These are phyloP conservation scores for Arachnomyces sp. DNA, from an alignment of 2,329 filamentous ascomycete genomes.

Conservation along the genomic window DNA sequence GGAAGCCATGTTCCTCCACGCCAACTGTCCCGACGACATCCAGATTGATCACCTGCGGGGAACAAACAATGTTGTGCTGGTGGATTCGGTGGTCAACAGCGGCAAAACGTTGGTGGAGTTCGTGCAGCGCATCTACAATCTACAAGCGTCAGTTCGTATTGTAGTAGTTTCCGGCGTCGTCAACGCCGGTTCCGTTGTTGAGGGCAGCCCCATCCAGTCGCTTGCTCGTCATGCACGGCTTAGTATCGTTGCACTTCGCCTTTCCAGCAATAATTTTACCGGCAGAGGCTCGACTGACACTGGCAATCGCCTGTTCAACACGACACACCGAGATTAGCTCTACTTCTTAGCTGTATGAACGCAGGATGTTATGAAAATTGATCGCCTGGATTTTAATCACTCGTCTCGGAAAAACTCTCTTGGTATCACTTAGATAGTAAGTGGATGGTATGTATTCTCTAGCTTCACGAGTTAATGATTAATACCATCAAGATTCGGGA, in stretches of 20 bases:
- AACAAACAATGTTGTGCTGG: constrained; percentile 42
- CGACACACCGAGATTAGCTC: constrained; percentile 40
- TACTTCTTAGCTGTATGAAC: too few relatives aligned
- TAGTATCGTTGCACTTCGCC: constrained; percentile 45
- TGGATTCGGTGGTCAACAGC: constrained; percentile 56
- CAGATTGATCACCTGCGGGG: constrained; percentile 33
- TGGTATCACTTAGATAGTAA: too few relatives aligned
- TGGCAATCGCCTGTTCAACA: constrained; percentile 55
- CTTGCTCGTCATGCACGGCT: constrained; percentile 23
- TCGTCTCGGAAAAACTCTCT: too few relatives aligned
- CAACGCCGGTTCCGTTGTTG: constrained; percentile 32
- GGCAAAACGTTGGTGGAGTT: constrained; percentile 46
- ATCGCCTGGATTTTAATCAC: too few relatives aligned
- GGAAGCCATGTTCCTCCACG: constrained; percentile 46
- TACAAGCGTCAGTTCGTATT: constrained; percentile 38
- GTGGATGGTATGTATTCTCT: too few relatives aligned
- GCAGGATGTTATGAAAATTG: too few relatives aligned
- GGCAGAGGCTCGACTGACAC: constrained; percentile 50
- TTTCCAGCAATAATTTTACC: constrained; percentile 51
- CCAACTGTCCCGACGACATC: constrained; percentile 34
- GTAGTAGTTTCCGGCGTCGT: constrained; percentile 51
- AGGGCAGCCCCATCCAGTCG: constrained; percentile 7
- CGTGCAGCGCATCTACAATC: constrained; percentile 38
- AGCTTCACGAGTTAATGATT: too few relatives aligned
- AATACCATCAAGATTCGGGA: too few relatives aligned